A percentile compares a stretch with the other conserved stretches of the same genome.
Conservation (phyloP, 257 asterid species). For the Scutellaria galericulata region DNA sequence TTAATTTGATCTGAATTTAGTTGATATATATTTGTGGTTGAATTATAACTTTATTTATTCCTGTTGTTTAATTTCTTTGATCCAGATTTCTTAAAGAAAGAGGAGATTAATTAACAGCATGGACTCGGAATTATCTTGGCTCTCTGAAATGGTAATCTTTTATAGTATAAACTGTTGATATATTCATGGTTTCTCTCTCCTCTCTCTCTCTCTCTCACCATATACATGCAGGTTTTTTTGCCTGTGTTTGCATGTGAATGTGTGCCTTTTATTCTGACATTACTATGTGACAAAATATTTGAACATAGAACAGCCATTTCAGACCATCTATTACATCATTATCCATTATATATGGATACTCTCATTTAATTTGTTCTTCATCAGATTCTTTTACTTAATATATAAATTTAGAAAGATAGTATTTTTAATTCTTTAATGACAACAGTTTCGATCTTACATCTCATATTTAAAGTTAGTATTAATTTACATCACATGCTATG, state of each 20-base stretch:
- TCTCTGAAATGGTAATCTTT: constrained; percentile 32
- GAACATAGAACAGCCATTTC: not conserved
- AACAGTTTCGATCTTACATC: too few species aligned
- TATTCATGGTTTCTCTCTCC: not conserved
- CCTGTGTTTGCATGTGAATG: not conserved
- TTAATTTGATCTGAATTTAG: too few species aligned
- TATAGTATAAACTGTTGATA: not conserved
- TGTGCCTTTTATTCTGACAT: not conserved
- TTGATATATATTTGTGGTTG: too few species aligned
- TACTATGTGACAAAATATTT: too few species aligned
- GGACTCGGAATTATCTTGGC: constrained; percentile 35
- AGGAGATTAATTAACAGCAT: not conserved
- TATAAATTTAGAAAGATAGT: too few species aligned
- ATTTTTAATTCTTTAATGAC: too few species aligned
- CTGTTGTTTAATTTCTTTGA: not conserved
- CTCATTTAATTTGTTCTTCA: not conserved
- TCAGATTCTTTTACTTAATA: not conserved
- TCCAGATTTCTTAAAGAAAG: not conserved
- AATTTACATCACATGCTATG: too few species aligned
- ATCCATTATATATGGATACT: not conserved
- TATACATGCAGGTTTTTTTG: not conserved
- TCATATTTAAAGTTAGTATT: too few species aligned
- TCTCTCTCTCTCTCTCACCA: too few species aligned
- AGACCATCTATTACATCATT: too few species aligned
- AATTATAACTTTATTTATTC: not conserved